These are phyloP conservation scores for Pharnaceum exiguum DNA, from an alignment of 148 eudicot genomes.

Conservation along the genomic window DNA sequence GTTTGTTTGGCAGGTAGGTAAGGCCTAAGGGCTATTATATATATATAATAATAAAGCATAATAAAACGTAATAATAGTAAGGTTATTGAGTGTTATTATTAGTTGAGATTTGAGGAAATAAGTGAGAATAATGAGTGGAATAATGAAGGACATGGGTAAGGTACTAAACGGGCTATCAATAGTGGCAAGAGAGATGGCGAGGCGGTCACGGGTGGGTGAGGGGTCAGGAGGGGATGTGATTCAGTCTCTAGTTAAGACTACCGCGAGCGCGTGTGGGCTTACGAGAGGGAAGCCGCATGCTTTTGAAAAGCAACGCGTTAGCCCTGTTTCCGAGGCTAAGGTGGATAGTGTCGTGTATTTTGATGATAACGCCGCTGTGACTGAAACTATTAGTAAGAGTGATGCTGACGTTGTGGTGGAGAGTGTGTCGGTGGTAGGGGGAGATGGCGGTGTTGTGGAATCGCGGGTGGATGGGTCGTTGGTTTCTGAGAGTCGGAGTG, in stretches of 20 bases:
- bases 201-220: conserved; percentile 20
- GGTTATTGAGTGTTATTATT: no score
- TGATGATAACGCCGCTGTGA: background rate
- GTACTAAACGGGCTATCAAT: conserved; percentile 57
- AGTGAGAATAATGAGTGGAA: conserved; percentile 1
- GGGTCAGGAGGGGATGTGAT: conserved; percentile 19
- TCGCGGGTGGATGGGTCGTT: background rate
- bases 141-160: conserved; percentile 46
- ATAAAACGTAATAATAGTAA: no score
- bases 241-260: conserved; percentile 38
- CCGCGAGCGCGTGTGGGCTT: conserved; percentile 62
- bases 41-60: no score
- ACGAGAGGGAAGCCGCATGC: conserved; percentile 57
- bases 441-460: background rate
- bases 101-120: no score
- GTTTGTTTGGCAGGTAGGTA: no score
- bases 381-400: background rate
- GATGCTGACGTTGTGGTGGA: background rate
- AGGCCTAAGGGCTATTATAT: no score
- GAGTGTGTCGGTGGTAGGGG: background rate
- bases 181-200: conserved; percentile 52
- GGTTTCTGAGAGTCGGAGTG: conserved; percentile 1
- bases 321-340: background rate
- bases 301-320: conserved; percentile 2
- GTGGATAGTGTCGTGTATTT: conserved; percentile 36